Evolutionary conservation across 169 alveolate genomes (phyloP).

Genomic region (Cyclospora cayetanensis): DNA sequence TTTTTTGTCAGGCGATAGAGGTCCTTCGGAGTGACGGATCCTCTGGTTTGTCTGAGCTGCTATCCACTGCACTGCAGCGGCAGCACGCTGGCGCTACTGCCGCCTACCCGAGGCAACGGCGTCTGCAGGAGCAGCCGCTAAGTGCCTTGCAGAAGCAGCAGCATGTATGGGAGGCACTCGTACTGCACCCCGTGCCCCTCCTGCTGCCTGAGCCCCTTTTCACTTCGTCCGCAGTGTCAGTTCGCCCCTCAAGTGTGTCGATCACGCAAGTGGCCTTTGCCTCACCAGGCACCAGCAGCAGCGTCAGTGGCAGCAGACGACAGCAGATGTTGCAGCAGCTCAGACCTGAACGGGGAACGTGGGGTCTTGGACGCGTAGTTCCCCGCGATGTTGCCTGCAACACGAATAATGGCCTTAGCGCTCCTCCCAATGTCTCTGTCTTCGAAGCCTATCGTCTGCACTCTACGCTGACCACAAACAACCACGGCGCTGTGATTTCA

Average conservation of each 20-base stretch:
- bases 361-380: constrained; percentile 30
- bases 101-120: background rate
- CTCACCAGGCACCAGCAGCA: constrained; percentile 41
- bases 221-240: background rate
- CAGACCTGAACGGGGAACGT: constrained; percentile 38
- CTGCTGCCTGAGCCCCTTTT: background rate
- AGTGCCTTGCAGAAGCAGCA: constrained; percentile 20
- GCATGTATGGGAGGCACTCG: background rate
- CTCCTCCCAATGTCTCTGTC: constrained; percentile 47
- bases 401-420: constrained; percentile 49
- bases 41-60: constrained; percentile 10
- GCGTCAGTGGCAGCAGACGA: constrained; percentile 11
- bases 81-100: constrained; percentile 26
- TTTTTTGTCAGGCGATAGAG: constrained; percentile 16
- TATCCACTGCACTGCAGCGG: constrained; percentile 17
- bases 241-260: background rate
- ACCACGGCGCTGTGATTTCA: constrained; percentile 40
- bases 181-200: constrained; percentile 29
- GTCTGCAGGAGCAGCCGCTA: background rate
- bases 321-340: constrained; percentile 30
- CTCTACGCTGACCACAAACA: background rate
- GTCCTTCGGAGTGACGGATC: background rate
- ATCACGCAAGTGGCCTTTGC: background rate
- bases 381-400: constrained; percentile 29
- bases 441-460: constrained; percentile 61